A percentile compares a stretch with the other conserved stretches of the same genome.
Conservation (phyloP, 305 asterid species). For the Lippia alba region DNA sequence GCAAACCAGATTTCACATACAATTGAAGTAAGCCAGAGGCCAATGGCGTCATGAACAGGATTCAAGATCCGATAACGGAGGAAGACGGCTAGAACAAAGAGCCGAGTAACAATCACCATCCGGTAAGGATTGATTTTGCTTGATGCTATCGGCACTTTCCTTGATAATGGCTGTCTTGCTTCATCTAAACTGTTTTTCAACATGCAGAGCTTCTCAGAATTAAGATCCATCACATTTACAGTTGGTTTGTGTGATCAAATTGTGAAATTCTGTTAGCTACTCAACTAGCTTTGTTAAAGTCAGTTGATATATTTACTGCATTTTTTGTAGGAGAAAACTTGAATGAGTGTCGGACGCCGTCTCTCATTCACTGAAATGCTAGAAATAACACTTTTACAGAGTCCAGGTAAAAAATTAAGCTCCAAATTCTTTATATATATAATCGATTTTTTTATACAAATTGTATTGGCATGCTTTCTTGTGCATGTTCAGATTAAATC, state of each 20-base stretch:
- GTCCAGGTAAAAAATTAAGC: too few species aligned
- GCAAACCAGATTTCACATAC: constrained; percentile 99
- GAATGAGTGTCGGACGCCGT: not conserved
- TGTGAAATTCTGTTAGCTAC: not conserved
- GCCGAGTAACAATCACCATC: constrained; percentile 88
- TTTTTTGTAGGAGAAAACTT: not conserved
- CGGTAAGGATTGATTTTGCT: constrained; percentile 96
- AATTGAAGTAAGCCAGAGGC: constrained; percentile 98
- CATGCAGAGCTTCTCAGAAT: constrained; percentile 20
- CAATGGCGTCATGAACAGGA: constrained; percentile 94
- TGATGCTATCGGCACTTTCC: constrained; percentile 98
- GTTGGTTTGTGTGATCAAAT: not conserved
- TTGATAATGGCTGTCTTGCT: constrained; percentile 93
- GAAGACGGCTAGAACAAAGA: constrained; percentile 77
- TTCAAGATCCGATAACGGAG: constrained; percentile 89
- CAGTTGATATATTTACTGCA: not conserved
- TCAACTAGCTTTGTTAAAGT: not conserved
- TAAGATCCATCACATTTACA: not conserved
- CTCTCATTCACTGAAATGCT: not conserved
- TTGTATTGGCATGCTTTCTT: not conserved
- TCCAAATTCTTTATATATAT: too few species aligned
- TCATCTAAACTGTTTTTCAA: constrained; percentile 72
- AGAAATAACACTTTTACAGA: too few species aligned
- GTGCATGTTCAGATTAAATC: constrained; percentile 1
- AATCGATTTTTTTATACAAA: too few species aligned